Evolutionary conservation across 352 stramenopile genomes (phyloP).

Genomic region (Thalassiosira allenii): DNA sequence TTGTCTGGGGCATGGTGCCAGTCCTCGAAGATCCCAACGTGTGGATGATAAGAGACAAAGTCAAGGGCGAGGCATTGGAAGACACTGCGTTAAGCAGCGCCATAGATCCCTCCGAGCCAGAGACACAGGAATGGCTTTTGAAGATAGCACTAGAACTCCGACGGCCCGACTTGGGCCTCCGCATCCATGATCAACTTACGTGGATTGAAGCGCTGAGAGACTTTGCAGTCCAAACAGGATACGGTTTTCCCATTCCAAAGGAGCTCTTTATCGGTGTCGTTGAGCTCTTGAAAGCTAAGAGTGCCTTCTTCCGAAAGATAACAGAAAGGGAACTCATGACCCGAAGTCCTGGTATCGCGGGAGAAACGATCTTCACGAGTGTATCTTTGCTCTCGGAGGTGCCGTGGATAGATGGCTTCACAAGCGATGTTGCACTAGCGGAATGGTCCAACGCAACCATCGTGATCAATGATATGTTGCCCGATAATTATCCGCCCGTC

Average conservation of each 20-base stretch:
- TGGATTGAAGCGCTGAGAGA: constrained; percentile 47
- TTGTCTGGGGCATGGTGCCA: constrained; percentile 41
- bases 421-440: constrained; percentile 1
- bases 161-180: constrained; percentile 17
- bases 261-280: constrained; percentile 38
- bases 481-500: constrained; percentile 25
- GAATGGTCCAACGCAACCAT: constrained; percentile 24
- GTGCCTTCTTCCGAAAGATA: constrained; percentile 10
- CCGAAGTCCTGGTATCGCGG: constrained; percentile 23
- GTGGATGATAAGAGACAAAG: constrained; percentile 25
- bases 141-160: constrained; percentile 25
- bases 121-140: constrained; percentile 34
- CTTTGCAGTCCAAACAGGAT: constrained; percentile 30
- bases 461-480: constrained; percentile 28
- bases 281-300: constrained; percentile 29
- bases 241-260: constrained; percentile 47
- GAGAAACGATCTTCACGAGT: constrained; percentile 34
- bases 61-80: not conserved
- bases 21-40: constrained; percentile 10
- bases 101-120: constrained; percentile 39
- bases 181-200: constrained; percentile 15
- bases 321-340: constrained; percentile 35
- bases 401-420: constrained; percentile 2
- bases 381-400: constrained; percentile 34
- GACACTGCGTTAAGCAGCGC: not conserved